Evolutionary conservation across 768 basidiomycete genomes (phyloP).

Genomic region (Russula abietina): DNA sequence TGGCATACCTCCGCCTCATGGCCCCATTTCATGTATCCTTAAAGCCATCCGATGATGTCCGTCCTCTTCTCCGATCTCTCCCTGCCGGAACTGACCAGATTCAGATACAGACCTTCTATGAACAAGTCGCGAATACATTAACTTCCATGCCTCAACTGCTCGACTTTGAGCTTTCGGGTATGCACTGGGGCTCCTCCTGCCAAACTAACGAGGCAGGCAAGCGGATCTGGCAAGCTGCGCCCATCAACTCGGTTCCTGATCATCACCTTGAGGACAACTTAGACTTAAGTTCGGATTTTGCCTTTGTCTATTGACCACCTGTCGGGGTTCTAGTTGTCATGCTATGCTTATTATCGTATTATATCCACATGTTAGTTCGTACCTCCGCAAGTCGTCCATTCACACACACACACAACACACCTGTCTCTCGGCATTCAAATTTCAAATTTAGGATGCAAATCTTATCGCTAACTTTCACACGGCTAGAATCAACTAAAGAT

Average conservation of each 20-base stretch:
- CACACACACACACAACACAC: background rate
- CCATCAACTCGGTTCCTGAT: conserved; percentile 13
- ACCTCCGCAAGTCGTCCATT: background rate
- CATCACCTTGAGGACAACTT: conserved; percentile 18
- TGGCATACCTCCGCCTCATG: conserved; percentile 63
- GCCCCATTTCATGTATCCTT: conserved; percentile 33
- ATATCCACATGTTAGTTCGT: conserved; percentile 15
- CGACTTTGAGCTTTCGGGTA: conserved; percentile 68
- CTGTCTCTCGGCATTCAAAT: conserved; percentile 4
- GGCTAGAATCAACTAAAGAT: conserved; percentile 1
- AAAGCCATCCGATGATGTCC: conserved; percentile 32
- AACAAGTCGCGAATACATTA: conserved; percentile 52
- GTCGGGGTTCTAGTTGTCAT: conserved; percentile 6
- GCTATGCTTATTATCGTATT: conserved; percentile 23
- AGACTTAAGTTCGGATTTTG: conserved; percentile 22
- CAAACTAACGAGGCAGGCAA: conserved; percentile 19
- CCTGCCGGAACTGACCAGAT: conserved; percentile 8
- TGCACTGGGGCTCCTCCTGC: conserved; percentile 50
- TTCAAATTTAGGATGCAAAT: conserved; percentile 9
- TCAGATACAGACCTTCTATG: conserved; percentile 49
- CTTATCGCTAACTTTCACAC: background rate
- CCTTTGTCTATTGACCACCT: conserved; percentile 21
- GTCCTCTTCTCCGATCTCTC: conserved; percentile 20
- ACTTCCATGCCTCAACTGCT: conserved; percentile 54
- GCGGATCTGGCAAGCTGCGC: conserved; percentile 24